These are phyloP conservation scores for Ilyonectria destructans DNA, from an alignment of 2,329 filamentous ascomycete species.

Conservation along the genomic window DNA sequence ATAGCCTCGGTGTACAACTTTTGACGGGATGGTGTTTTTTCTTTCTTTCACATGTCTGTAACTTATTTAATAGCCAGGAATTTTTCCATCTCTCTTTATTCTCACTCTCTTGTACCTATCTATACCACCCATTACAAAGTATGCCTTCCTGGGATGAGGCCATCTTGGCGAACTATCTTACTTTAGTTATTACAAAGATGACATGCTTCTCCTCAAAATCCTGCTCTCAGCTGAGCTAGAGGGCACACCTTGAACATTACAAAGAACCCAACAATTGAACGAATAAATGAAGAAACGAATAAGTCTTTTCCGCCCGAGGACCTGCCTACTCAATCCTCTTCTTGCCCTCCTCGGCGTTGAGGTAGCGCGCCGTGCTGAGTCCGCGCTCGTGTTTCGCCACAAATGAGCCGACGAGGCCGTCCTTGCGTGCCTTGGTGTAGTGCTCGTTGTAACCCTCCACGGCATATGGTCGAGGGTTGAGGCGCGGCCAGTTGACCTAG, in stretches of 20 bases:
- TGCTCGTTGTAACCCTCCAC: conserved; percentile 92
- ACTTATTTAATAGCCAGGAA: conserved; percentile 36
- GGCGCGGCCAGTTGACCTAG: conserved; percentile 97
- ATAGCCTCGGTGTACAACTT: conserved; percentile 43
- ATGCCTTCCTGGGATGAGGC: conserved; percentile 26
- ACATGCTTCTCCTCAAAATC: conserved; percentile 25
- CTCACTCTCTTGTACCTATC: conserved; percentile 17
- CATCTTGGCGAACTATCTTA: conserved; percentile 30
- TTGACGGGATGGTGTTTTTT: conserved; percentile 33
- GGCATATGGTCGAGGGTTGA: conserved; percentile 90
- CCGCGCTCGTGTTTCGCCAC: conserved; percentile 82
- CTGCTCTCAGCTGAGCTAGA: conserved; percentile 15
- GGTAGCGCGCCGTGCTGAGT: conserved; percentile 85
- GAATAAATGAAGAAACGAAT: conserved; percentile 27
- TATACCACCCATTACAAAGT: conserved; percentile 38
- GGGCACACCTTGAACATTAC: conserved; percentile 17
- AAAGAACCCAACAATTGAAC: conserved; percentile 30
- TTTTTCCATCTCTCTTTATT: conserved; percentile 18
- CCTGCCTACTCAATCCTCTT: conserved; percentile 89
- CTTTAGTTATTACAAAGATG: conserved; percentile 41
- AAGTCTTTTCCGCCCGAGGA: conserved; percentile 19
- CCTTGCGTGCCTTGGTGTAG: conserved; percentile 85
- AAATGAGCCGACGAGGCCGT: conserved; percentile 84
- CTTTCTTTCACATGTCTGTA: conserved; percentile 22
- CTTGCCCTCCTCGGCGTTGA: conserved; percentile 96